phyloP scores from a whole-genome alignment of 257 asterid genomes.

The Solanum chmielewskii region DNA sequence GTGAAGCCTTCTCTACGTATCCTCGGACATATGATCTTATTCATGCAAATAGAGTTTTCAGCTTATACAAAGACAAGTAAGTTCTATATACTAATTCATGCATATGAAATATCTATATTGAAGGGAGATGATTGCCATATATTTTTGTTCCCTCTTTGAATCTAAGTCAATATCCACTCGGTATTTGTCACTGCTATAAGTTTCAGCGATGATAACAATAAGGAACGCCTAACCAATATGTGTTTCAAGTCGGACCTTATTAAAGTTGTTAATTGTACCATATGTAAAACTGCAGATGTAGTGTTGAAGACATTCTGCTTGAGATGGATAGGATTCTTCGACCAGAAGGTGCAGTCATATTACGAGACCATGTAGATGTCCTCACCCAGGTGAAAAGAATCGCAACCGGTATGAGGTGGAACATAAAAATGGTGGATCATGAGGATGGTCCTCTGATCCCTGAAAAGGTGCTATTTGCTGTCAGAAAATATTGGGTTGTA shows the following conservation, averaged over 20 bases:
- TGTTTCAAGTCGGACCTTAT: neutral
- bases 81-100: neutral
- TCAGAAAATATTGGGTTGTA: conserved; percentile 24
- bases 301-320: conserved; percentile 21
- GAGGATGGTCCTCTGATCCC: conserved; percentile 30
- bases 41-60: conserved; percentile 28
- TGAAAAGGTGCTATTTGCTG: conserved; percentile 27
- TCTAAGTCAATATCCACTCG: neutral
- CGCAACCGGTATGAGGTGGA: conserved; percentile 34
- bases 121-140: neutral
- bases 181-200: neutral
- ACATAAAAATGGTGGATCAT: conserved; percentile 20
- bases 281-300: conserved; percentile 11
- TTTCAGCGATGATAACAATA: neutral
- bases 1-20: conserved; percentile 37
- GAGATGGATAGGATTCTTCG: conserved; percentile 34
- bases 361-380: conserved; percentile 24
- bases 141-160: neutral
- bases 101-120: neutral
- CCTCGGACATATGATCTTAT: conserved; percentile 38
- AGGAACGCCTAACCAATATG: neutral
- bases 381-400: conserved; percentile 18
- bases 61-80: conserved; percentile 32
- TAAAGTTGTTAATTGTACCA: neutral
- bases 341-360: conserved; percentile 37